These are phyloP conservation scores for Boletus reticulatus DNA, from an alignment of 768 basidiomycete species.

Conservation along the genomic window DNA sequence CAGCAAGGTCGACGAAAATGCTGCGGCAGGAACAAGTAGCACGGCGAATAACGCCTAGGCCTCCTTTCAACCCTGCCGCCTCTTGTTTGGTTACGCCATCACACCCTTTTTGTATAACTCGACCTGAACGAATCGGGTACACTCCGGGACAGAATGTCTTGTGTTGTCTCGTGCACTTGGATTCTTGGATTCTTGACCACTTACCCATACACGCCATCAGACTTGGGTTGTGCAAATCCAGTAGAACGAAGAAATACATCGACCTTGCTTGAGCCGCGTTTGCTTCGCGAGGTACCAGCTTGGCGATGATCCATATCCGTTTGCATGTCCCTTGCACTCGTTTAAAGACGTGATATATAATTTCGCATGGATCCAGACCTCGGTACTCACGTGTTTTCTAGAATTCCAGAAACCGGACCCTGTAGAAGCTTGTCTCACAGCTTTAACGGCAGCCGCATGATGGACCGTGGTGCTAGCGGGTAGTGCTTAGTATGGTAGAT, in stretches of 20 bases:
- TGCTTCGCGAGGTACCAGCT: conserved; percentile 1
- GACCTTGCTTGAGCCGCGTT: conserved; percentile 8
- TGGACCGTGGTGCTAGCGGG: too few species aligned
- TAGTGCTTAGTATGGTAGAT: too few species aligned
- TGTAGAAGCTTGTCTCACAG: too few species aligned
- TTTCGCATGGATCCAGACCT: too few species aligned
- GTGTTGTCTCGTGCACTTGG: conserved; percentile 6
- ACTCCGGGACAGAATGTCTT: conserved; percentile 1
- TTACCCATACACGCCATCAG: conserved; percentile 9
- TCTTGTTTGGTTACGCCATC: not conserved
- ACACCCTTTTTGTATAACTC: conserved; percentile 1
- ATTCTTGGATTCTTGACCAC: conserved; percentile 17
- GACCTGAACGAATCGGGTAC: conserved; percentile 4
- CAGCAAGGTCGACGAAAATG: conserved; percentile 37
- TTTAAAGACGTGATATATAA: too few species aligned
- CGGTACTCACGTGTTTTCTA: too few species aligned
- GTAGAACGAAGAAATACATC: conserved; percentile 5
- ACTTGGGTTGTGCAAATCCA: not conserved
- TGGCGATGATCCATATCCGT: not conserved
- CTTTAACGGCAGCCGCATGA: too few species aligned
- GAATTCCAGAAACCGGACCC: too few species aligned
- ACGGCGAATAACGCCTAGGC: conserved; percentile 18
- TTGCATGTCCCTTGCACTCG: not conserved
- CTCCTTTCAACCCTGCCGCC: not conserved
- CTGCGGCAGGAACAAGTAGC: conserved; percentile 23